These are phyloP conservation scores for Pythium guiyangense DNA, from an alignment of 352 stramenopile species.

Conservation along the genomic window DNA sequence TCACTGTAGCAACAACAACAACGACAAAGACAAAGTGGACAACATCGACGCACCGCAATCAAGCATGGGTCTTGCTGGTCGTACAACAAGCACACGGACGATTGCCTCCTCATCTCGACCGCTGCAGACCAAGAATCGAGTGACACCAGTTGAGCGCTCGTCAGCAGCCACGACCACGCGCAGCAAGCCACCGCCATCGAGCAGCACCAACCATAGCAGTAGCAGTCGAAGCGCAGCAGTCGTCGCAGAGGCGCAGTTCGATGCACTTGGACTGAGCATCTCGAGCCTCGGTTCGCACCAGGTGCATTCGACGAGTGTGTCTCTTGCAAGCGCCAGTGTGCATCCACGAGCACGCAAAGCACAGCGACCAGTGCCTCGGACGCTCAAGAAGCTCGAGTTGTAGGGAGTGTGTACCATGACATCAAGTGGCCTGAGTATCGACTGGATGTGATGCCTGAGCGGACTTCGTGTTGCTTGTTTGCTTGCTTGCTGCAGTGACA, in stretches of 20 bases:
- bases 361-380: too few species aligned
- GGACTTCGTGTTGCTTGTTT: too few species aligned
- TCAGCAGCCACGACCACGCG: too few species aligned
- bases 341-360: not conserved
- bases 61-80: not conserved
- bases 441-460: too few species aligned
- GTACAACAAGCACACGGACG: not conserved
- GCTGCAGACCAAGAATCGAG: not conserved
- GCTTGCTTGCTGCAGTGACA: too few species aligned
- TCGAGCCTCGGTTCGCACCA: not conserved
- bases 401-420: too few species aligned
- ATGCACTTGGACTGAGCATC: slow-evolving; percentile 1
- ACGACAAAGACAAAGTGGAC: not conserved
- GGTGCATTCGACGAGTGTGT: not conserved
- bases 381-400: too few species aligned
- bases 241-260: not conserved
- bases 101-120: too few species aligned
- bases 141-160: not conserved
- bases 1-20: slow-evolving; percentile 11
- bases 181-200: too few species aligned
- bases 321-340: not conserved
- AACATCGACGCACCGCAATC: not conserved
- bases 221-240: not conserved
- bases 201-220: too few species aligned
- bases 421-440: too few species aligned